Percentiles rank a stretch among this genome's conserved stretches.
phyloP scores from a whole-genome alignment of 1,284 basidiomycete genomes.

The Ganoderma sinense region DNA sequence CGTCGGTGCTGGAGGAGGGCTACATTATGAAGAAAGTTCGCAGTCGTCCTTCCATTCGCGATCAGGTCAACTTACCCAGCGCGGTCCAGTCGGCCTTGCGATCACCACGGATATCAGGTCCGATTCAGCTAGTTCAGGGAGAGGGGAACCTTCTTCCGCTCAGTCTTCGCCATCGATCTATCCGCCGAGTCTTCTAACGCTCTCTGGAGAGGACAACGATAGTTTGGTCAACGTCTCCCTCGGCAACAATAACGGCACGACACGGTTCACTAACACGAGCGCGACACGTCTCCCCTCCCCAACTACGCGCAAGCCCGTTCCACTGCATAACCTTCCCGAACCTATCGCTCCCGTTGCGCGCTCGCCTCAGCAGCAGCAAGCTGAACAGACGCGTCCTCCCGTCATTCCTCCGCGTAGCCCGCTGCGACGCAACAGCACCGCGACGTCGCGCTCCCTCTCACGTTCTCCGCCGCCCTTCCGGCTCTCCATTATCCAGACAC shows the following conservation, averaged over 20 bases:
- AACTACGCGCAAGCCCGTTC: conserved; percentile 28
- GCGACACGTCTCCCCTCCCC: conserved; percentile 21
- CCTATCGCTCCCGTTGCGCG: conserved; percentile 43
- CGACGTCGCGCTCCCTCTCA: conserved; percentile 20
- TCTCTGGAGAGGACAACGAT: conserved; percentile 41
- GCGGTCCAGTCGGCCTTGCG: conserved; percentile 28
- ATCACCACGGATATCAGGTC: conserved; percentile 29
- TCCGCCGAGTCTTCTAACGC: conserved; percentile 52
- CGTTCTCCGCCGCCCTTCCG: conserved; percentile 17
- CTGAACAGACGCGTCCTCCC: conserved; percentile 19
- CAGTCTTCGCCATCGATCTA: conserved; percentile 67
- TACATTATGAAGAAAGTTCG: conserved; percentile 5
- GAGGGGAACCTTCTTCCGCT: conserved; percentile 38
- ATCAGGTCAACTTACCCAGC: conserved; percentile 26
- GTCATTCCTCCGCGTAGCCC: conserved; percentile 46
- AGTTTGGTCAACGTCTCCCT: conserved; percentile 30
- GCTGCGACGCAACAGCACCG: conserved; percentile 42
- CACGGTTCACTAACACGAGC: conserved; percentile 16
- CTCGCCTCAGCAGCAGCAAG: conserved; percentile 25
- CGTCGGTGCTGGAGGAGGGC: conserved; percentile 26
- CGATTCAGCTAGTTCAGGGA: conserved; percentile 26
- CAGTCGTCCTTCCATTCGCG: conserved; percentile 16
- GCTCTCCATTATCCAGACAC: conserved; percentile 17
- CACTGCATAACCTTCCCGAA: conserved; percentile 20
- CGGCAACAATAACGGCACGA: conserved; percentile 16